Evolutionary conservation across 1,284 basidiomycete genomes (phyloP), one percentile per base, ranked within the genome.

Genomic region (Xerocomus minutiporus): DNA sequence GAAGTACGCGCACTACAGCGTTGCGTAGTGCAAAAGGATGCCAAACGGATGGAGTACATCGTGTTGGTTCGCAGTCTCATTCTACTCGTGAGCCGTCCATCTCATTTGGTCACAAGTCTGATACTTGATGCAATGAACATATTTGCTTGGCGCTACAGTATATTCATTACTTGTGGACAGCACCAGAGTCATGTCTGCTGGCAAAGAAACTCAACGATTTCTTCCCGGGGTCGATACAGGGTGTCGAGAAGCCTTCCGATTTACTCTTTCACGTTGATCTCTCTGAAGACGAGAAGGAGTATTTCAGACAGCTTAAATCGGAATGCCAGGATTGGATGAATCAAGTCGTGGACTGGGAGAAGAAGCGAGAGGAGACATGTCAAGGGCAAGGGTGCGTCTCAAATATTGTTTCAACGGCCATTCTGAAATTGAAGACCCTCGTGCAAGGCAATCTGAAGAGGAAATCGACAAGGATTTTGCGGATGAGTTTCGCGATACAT

Each of bases 191-290:
- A 55, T 72, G 52, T 59, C 62, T 50, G 17, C 67, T 76, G n/a
- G 60, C 66, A 53, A 58, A 67, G 46, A 67, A 66, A 5, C 71
- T 78, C 51, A 71, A 75, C 26, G 68, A 76, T 56, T 75, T 77
- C 58, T 73, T 77, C 52, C 73, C 72, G 5, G 66, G 66, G 15
- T 63, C 71, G 9, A 59, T 71, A n/a, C 31, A 13, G 31, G 57
- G 57, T 15, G 43, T 50, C 4, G 28, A 58, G 13, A 39, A 39
- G 28, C 53, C 61, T 9, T 69, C 70, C 2, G 59, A 64, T 20
- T 55, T 64, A 28, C 59, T 66, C 17, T 69, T 72, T 40, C 69
- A 71, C 36, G 44, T 51, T 12, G 63, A 62, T 51, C 65, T 76
- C 23, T 65, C 65, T 5, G 55, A 62, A 5, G 58, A 63, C 11